Conservation (phyloP, 441 rosid species). For the Bruguiera hainesii region DNA sequence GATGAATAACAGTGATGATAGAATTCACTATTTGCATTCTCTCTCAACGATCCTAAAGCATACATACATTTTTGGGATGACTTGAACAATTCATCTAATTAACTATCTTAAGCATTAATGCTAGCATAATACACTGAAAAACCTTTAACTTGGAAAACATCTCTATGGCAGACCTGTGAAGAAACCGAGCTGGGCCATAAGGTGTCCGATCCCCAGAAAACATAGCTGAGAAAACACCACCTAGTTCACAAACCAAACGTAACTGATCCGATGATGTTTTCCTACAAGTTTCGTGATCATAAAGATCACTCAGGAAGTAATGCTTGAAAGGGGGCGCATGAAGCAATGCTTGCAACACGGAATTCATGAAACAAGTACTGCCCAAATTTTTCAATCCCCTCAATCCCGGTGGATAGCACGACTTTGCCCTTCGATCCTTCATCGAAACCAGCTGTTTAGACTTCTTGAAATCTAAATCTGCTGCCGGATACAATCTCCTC, state of each 20-base stretch:
- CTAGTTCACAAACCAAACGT: constrained; percentile 74
- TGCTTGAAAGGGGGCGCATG: constrained; percentile 76
- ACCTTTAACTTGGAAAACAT: constrained; percentile 12
- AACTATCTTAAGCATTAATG: constrained; percentile 6
- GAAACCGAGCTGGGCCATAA: constrained; percentile 82
- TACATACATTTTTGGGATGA: constrained; percentile 1
- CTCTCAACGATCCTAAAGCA: constrained; percentile 7
- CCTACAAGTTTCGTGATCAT: constrained; percentile 52
- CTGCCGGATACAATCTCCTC: constrained; percentile 45
- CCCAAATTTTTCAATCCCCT: constrained; percentile 83
- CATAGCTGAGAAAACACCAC: constrained; percentile 57
- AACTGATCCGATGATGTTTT: constrained; percentile 42
- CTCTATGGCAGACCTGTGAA: constrained; percentile 59
- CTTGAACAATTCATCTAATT: constrained; percentile 17
- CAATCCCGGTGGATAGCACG: constrained; percentile 72
- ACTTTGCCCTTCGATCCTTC: constrained; percentile 74
- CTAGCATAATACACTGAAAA: constrained; percentile 20
- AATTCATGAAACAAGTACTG: constrained; percentile 84
- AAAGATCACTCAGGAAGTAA: constrained; percentile 66
- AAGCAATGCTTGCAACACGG: constrained; percentile 81
- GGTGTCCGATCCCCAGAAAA: constrained; percentile 76
- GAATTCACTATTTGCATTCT: constrained; percentile 12
- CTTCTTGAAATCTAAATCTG: constrained; percentile 48
- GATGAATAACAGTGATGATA: background rate
- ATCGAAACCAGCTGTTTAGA: constrained; percentile 40